Conservation (phyloP, 2,329 filamentous ascomycete species). For the Colletotrichum ledebouriae region DNA sequence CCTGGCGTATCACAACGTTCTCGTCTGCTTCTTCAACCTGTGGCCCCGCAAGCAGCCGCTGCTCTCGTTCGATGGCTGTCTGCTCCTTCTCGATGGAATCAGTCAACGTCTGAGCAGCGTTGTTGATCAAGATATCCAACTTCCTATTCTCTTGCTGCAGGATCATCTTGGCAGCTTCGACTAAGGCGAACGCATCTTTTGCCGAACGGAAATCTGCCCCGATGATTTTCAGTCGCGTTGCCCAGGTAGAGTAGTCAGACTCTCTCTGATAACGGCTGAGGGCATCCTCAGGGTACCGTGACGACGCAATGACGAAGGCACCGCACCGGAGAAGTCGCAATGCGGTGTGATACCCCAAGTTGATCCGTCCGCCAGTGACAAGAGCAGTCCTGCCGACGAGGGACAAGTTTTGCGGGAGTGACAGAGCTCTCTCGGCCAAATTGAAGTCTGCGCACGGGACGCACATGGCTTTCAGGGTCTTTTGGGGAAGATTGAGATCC, state of each 20-base stretch:
- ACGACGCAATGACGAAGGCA: slow-evolving; percentile 49
- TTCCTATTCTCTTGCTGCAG: slow-evolving; percentile 33
- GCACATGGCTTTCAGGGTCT: slow-evolving; percentile 50
- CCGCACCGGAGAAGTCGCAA: slow-evolving; percentile 53
- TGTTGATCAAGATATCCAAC: slow-evolving; percentile 54
- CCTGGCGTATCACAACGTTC: neutral
- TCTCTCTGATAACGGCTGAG: neutral
- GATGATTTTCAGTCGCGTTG: neutral
- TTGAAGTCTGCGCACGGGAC: slow-evolving; percentile 53
- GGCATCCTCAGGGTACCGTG: neutral
- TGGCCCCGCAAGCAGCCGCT: neutral
- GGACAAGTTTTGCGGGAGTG: slow-evolving; percentile 48
- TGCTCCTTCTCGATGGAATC: slow-evolving; percentile 50
- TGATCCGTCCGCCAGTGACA: slow-evolving; percentile 53
- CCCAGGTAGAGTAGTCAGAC: neutral
- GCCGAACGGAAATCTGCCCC: neutral
- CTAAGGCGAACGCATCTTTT: slow-evolving; percentile 1
- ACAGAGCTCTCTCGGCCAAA: slow-evolving; percentile 47
- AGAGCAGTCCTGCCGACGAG: slow-evolving; percentile 48
- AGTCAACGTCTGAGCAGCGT: slow-evolving; percentile 55
- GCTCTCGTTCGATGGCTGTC: slow-evolving; percentile 44
- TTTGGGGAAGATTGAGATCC: slow-evolving; percentile 34
- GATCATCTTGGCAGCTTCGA: slow-evolving; percentile 20
- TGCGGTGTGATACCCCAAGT: slow-evolving; percentile 51
- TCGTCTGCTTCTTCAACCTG: neutral